Conservation (phyloP, 139 green algal species). For the Tetraselmis striata region DNA sequence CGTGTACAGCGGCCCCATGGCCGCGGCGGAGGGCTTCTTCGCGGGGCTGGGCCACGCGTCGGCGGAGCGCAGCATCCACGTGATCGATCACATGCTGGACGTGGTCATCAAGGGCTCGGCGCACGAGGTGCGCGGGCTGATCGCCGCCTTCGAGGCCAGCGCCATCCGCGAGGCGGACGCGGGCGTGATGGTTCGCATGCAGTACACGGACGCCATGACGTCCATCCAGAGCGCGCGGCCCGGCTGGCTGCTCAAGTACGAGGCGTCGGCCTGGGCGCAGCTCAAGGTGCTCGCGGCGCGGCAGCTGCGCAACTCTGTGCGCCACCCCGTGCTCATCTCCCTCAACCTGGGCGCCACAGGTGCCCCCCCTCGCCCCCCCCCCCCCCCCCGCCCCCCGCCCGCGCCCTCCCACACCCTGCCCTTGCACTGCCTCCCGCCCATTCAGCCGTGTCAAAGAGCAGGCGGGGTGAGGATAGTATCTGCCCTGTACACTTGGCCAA, state of each 20-base stretch:
- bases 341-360: constrained; percentile 2
- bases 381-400: too few relatives aligned
- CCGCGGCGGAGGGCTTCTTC: neutral
- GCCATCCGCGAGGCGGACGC: neutral
- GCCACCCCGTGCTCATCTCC: constrained; percentile 51
- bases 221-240: neutral
- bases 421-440: too few relatives aligned
- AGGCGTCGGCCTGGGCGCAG: constrained; percentile 14
- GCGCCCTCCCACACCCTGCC: too few relatives aligned
- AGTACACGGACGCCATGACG: constrained; percentile 1
- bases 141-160: neutral
- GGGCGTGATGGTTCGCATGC: constrained; percentile 6
- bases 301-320: constrained; percentile 46
- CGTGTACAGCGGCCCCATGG: constrained; percentile 3
- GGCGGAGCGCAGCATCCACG: neutral
- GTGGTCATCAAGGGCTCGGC: neutral
- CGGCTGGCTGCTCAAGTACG: neutral
- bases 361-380: neutral
- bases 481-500: too few relatives aligned
- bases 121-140: neutral
- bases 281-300: constrained; percentile 38
- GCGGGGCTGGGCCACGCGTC: neutral
- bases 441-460: too few relatives aligned
- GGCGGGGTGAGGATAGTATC: too few relatives aligned
- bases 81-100: neutral